Percentiles rank a stretch among this genome's conserved stretches.
These are phyloP conservation scores for Penicilliopsis zonata DNA, from an alignment of 495 filamentous ascomycete species.

Conservation along the genomic window DNA sequence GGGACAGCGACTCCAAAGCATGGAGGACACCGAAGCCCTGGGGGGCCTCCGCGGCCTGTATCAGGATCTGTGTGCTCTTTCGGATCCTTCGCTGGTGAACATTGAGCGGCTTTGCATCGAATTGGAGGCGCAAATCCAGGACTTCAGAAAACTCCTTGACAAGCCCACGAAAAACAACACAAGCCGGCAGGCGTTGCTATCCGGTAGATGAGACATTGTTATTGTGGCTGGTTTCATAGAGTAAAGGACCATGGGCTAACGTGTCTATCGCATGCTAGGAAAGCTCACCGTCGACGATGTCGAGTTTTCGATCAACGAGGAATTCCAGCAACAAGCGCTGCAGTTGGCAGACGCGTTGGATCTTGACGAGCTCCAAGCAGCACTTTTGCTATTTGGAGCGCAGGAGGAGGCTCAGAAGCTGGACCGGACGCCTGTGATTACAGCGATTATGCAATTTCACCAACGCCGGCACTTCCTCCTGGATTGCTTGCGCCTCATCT, in stretches of 20 bases:
- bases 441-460: constrained; percentile 77
- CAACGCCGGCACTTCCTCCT: constrained; percentile 64
- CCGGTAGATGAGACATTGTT: constrained; percentile 25
- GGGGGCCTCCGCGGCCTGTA: constrained; percentile 64
- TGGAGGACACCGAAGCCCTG: constrained; percentile 54
- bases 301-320: constrained; percentile 71
- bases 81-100: constrained; percentile 46
- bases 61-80: constrained; percentile 60
- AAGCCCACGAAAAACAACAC: constrained; percentile 57
- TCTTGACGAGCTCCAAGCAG: constrained; percentile 79
- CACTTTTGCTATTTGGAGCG: constrained; percentile 55
- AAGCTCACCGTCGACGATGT: constrained; percentile 56
- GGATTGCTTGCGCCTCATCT: constrained; percentile 66
- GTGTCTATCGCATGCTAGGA: constrained; percentile 31
- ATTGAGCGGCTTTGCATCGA: constrained; percentile 52
- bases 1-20: constrained; percentile 16
- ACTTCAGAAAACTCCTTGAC: constrained; percentile 67
- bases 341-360: constrained; percentile 76
- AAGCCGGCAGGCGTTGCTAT: constrained; percentile 48
- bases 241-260: constrained; percentile 20
- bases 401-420: constrained; percentile 50
- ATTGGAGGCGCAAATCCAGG: constrained; percentile 54
- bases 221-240: neutral
- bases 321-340: constrained; percentile 70
- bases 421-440: constrained; percentile 55